phyloP scores from a whole-genome alignment of 257 asterid species.

The Solanum tarijense region DNA sequence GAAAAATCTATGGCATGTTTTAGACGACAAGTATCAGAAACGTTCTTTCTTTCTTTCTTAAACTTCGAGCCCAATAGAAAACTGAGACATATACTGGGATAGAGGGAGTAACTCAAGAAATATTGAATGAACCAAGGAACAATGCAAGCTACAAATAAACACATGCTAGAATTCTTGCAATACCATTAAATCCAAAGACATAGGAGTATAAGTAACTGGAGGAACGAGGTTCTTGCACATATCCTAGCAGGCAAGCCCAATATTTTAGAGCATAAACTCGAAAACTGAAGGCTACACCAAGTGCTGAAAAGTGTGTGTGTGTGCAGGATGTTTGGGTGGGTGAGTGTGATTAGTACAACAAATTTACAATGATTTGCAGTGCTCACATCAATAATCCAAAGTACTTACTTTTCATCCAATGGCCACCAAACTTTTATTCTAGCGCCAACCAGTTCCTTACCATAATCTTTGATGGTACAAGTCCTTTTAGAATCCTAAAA shows the following conservation, averaged over 20 bases:
- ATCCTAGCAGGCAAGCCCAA: neutral
- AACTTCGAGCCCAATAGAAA: neutral
- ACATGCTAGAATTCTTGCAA: neutral
- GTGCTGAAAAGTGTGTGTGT: neutral
- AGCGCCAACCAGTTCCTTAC: slow-evolving; percentile 36
- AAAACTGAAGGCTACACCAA: neutral
- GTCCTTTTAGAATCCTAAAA: slow-evolving; percentile 16
- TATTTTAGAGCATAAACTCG: neutral
- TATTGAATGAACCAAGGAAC: neutral
- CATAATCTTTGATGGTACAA: slow-evolving; percentile 11
- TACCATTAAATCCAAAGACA: neutral
- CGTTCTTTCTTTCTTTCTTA: neutral
- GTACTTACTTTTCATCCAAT: slow-evolving; percentile 25
- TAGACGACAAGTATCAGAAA: neutral
- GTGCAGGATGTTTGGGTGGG: neutral
- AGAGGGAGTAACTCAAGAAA: neutral
- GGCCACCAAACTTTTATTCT: slow-evolving; percentile 49
- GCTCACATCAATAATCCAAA: neutral
- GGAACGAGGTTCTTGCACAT: neutral
- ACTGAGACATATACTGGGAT: neutral
- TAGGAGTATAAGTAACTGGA: neutral
- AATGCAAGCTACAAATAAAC: neutral
- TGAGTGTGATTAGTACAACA: neutral
- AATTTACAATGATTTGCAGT: neutral
- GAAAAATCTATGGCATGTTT: neutral